These are phyloP conservation scores for Anastatica hierochuntica DNA, from an alignment of 345 rosid genomes.

Conservation along the genomic window DNA sequence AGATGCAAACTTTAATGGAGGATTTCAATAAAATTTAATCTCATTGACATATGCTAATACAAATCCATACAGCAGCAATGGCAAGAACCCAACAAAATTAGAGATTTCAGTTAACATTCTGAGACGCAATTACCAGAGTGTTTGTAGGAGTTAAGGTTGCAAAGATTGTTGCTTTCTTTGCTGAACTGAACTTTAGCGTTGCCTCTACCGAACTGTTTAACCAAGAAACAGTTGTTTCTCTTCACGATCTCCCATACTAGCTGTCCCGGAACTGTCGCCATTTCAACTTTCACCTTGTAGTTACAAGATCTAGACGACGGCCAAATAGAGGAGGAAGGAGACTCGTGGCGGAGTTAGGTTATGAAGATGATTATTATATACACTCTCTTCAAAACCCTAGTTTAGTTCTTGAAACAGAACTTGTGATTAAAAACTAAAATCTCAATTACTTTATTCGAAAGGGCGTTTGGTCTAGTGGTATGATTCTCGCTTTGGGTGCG, in stretches of 20 bases:
- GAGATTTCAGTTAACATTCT: background rate
- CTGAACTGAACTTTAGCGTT: constrained; percentile 51
- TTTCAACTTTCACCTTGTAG: constrained; percentile 21
- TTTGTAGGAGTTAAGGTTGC: constrained; percentile 71
- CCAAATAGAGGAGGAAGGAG: constrained; percentile 11
- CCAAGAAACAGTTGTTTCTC: constrained; percentile 64
- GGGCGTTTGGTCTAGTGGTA: constrained; percentile 55
- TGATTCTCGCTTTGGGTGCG: constrained; percentile 92
- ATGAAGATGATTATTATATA: constrained; percentile 9
- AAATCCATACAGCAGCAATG: background rate
- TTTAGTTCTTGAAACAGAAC: background rate
- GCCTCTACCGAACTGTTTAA: constrained; percentile 69
- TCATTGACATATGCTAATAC: background rate
- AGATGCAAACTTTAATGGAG: too few species aligned
- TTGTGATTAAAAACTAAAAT: too few species aligned
- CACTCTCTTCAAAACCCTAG: constrained; percentile 19
- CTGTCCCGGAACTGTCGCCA: constrained; percentile 42
- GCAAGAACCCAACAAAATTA: background rate
- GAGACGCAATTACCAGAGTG: constrained; percentile 41
- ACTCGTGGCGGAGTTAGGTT: constrained; percentile 14
- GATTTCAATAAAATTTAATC: too few species aligned
- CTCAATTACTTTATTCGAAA: too few species aligned
- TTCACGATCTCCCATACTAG: constrained; percentile 71
- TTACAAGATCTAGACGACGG: background rate
- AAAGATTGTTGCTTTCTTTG: constrained; percentile 69